phyloP scores from a whole-genome alignment of 31 red algal genomes.

The Asparagopsis taxiformis region DNA sequence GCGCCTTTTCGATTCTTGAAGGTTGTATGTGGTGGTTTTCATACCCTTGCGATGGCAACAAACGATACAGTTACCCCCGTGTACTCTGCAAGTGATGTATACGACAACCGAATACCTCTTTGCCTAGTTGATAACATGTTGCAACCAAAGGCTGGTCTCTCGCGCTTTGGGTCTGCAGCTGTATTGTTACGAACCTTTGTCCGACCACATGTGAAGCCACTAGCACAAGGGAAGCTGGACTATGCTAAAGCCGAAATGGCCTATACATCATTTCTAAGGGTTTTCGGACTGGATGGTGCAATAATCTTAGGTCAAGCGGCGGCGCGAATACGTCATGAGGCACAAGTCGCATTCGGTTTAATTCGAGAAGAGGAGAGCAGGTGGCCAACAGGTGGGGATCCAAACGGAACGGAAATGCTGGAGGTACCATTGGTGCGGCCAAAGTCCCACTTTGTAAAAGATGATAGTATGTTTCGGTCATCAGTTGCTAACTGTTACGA shows the following conservation, averaged over 20 bases:
- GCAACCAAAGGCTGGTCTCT: slow-evolving; percentile 42
- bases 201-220: slow-evolving; percentile 2
- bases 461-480: slow-evolving; percentile 52
- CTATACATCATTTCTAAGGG: slow-evolving; percentile 30
- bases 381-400: background rate
- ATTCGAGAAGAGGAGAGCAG: slow-evolving; percentile 15
- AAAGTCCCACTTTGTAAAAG: slow-evolving; percentile 22
- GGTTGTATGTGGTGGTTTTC: slow-evolving; percentile 75
- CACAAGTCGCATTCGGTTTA: slow-evolving; percentile 58
- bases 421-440: slow-evolving; percentile 17
- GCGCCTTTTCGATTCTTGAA: slow-evolving; percentile 25
- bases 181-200: slow-evolving; percentile 56
- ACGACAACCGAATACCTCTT: slow-evolving; percentile 26
- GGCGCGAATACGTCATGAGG: slow-evolving; percentile 52
- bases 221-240: slow-evolving; percentile 26
- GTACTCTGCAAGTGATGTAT: slow-evolving; percentile 8
- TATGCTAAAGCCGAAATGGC: slow-evolving; percentile 35
- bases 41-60: slow-evolving; percentile 50
- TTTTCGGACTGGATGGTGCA: slow-evolving; percentile 67
- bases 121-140: slow-evolving; percentile 72
- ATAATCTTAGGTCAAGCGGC: slow-evolving; percentile 37
- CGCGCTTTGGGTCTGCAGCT: slow-evolving; percentile 54
- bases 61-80: slow-evolving; percentile 27
- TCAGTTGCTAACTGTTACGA: slow-evolving; percentile 50
- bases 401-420: slow-evolving; percentile 1